These are phyloP conservation scores for Saururus chinensis DNA, from an alignment of 164 flowering plant genomes.

Conservation along the genomic window DNA sequence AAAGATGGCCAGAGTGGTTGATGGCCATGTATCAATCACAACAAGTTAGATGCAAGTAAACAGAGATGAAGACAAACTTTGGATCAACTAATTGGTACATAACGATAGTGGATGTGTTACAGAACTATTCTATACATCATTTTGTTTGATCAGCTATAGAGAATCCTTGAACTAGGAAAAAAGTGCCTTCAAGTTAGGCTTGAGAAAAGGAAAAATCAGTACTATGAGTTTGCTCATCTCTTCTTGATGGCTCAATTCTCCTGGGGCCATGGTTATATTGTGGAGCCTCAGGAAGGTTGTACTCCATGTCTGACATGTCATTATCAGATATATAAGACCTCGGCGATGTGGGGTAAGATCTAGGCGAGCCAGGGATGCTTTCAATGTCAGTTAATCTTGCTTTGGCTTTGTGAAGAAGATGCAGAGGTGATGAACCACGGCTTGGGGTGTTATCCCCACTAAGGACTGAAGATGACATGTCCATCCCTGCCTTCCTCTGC, in stretches of 20 bases:
- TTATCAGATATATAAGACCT: constrained; percentile 30
- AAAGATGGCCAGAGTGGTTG: background rate
- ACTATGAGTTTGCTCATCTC: constrained; percentile 14
- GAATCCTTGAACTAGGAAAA: too few relatives aligned
- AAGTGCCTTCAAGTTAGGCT: constrained; percentile 4
- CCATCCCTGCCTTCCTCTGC: constrained; percentile 19
- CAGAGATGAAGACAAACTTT: background rate
- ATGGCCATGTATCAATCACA: background rate
- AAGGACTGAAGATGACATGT: constrained; percentile 12
- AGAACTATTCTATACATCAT: too few relatives aligned
- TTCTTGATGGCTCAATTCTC: constrained; percentile 3
- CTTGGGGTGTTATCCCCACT: constrained; percentile 41
- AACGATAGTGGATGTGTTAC: too few relatives aligned
- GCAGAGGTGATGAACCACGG: constrained; percentile 40
- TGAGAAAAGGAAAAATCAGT: constrained; percentile 34
- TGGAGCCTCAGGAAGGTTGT: constrained; percentile 1
- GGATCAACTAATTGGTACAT: too few relatives aligned
- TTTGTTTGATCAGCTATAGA: too few relatives aligned
- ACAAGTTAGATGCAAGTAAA: background rate
- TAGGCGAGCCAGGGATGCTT: constrained; percentile 15
- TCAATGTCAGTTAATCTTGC: constrained; percentile 17
- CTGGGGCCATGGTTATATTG: constrained; percentile 5
- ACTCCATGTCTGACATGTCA: constrained; percentile 31
- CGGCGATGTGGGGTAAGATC: constrained; percentile 8
- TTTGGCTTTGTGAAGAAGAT: constrained; percentile 31